A percentile compares a stretch with the other conserved stretches of the same genome.
These are phyloP conservation scores for Alopecurus myosuroides DNA, from an alignment of 176 grass and related monocot species.

Conservation along the genomic window DNA sequence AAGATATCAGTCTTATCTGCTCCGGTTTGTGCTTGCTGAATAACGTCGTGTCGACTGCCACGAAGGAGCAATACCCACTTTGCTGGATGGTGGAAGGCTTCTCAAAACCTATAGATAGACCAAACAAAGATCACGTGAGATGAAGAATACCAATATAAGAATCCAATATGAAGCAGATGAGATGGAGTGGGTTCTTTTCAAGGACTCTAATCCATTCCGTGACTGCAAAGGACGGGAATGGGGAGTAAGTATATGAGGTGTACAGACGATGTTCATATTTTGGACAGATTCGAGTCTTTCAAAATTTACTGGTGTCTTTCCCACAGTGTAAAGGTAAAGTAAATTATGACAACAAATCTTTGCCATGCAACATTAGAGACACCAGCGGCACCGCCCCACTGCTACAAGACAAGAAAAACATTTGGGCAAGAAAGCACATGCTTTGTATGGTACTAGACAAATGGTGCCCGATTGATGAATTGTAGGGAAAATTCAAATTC, in stretches of 20 bases:
- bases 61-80: too few species aligned
- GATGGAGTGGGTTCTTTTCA: constrained; percentile 16
- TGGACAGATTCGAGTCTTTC: neutral
- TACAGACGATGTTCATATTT: neutral
- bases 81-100: too few species aligned
- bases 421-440: constrained; percentile 6
- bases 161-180: too few species aligned
- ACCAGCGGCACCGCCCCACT: neutral
- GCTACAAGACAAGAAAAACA: neutral
- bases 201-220: constrained; percentile 43
- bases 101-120: too few species aligned
- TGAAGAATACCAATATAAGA: too few species aligned
- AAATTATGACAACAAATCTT: neutral
- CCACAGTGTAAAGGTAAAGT: constrained; percentile 3
- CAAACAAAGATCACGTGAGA: too few species aligned
- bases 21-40: too few species aligned
- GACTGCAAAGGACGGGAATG: constrained; percentile 23
- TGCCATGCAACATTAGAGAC: neutral
- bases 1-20: too few species aligned
- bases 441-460: neutral
- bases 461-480: neutral
- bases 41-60: too few species aligned
- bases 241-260: neutral
- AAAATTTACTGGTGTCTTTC: constrained; percentile 1
- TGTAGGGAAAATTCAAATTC: neutral